These are phyloP conservation scores for Colletotrichum acutatum DNA, from an alignment of 2,329 filamentous ascomycete species.

Conservation along the genomic window DNA sequence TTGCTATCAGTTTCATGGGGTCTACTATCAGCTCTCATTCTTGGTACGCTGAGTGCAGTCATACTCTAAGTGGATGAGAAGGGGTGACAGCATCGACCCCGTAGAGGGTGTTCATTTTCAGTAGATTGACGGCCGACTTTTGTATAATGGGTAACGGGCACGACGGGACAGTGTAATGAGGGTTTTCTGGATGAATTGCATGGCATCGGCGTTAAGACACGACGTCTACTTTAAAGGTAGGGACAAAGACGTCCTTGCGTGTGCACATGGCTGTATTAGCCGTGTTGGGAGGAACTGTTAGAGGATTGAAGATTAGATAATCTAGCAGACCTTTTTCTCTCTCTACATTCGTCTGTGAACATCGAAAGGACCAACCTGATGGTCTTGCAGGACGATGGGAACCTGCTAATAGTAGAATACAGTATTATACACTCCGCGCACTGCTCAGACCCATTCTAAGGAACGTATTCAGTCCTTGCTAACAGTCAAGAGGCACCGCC, in stretches of 20 bases:
- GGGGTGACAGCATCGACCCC: not conserved
- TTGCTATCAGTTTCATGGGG: conserved; percentile 39
- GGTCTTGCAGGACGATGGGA: no score
- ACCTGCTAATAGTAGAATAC: not conserved
- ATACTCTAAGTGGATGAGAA: conserved; percentile 5
- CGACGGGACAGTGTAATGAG: conserved; percentile 5
- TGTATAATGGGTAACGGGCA: not conserved
- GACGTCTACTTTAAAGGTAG: not conserved
- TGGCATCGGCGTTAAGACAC: conserved; percentile 30
- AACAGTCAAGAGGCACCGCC: not conserved
- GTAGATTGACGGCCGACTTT: conserved; percentile 25
- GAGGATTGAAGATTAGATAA: not conserved
- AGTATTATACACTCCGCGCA: not conserved
- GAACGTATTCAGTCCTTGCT: not conserved
- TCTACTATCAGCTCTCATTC: conserved; percentile 26
- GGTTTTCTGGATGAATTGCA: conserved; percentile 17
- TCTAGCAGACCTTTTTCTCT: not conserved
- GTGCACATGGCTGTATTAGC: not conserved
- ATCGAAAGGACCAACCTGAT: not conserved
- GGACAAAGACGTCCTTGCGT: not conserved
- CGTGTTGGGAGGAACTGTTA: not conserved
- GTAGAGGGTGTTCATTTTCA: not conserved
- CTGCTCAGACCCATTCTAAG: not conserved
- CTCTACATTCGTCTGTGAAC: not conserved
- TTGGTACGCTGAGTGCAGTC: conserved; percentile 11